Evolutionary conservation across 1,139 yeast genomes (phyloP), one percentile per base, ranked within the genome.

Genomic region (Yamadazyma dendronema): DNA sequence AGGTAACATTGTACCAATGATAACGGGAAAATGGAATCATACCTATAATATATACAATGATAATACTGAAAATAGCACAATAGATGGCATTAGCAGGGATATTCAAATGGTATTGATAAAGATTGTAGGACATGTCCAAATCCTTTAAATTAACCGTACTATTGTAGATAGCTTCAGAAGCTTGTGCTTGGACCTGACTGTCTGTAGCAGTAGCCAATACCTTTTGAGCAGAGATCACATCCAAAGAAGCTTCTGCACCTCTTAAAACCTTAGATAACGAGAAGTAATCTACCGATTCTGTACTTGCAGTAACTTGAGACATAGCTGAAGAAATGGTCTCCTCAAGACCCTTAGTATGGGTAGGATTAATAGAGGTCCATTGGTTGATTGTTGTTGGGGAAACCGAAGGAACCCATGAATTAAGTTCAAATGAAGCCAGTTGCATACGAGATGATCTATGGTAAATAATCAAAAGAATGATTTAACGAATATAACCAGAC

Each of bases 141-240:
- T 41, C 57, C 22, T 56, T 41, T 36, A 68, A 54, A 42, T 67
- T 67, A 34, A 65, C 51, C 6, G 72, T 57, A 27, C 62, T 63
- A 25, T 61, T 47, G 38, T 54, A 60, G 23, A 66, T 57, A 3
- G 54, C 63, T 36, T 61, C 52, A 7, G 69, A 57, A 3, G 71
- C 73, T 31, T 43, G 37, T 1, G 70, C 56, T 38, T 52, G 43
- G 1, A 50, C 59, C 6, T 44, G 39, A 4, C 48, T 23, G 14
- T 48, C 62, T 2, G 75, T 68, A 8, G 74, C 74, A 1, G 74
- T 67, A 19, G 73, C 73, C 30, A 65, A 45, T 2, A 62, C 62
- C 21, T 54, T 37, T 34, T 67, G 61, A 4, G 71, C 71, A 2
- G 59, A 48, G 25, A 67, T 52, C 16, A 65, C 56, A 2, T 65